Base-by-base conservation (phyloP, 2,329 filamentous ascomycete species). In the Huntiella omanensis region DNA sequence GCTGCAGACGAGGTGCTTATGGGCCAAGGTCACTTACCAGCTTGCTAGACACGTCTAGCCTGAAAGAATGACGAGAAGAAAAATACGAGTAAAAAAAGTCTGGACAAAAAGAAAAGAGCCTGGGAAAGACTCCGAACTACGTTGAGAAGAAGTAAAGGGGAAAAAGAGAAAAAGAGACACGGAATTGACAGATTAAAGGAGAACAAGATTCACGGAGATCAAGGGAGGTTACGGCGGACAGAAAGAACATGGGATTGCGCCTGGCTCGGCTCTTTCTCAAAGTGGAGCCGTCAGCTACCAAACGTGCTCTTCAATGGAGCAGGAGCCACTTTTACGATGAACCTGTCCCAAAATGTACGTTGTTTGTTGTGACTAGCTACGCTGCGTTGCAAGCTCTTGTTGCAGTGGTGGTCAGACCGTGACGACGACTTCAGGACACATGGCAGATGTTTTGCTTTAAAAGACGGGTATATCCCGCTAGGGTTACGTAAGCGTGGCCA, bases 81-180 rank as follows among this genome's bases (percentile, higher is more conserved):
- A 47, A 40, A 43, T 32, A 42, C 16, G 12, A 35, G 10, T 43
- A 43, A 19, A 32, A 44, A 50, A 43, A 35, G 11, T 28, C 22
- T 8, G 22, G 22, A 43, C 33, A 49, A 44, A 35, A 44, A 50
- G 49, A 46, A 47, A 43, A 46, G 48, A 51, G 52, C 33, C 43
- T 28, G 17, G 45, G 10, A 37, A 46, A 32, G 33, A 34, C 10
- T 40, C n/a, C 15, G 8, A 17, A 40, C 11, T 16, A 22, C 17
- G 15, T 49, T 28, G 39, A 48, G 52, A 43, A 43, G 45, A 44
- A 43, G 13, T 19, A 45, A 51, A 46, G 43, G 45, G 49, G 46
- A 48, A 50, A 52, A 52, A 39, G 45, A 46, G 4, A 8, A 39
- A 22, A 35, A 37, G 37, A 45, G 42, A 42, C 54, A 51, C 22